Conservation (phyloP, 352 stramenopile species). For the Globisporangium paddicum region DNA sequence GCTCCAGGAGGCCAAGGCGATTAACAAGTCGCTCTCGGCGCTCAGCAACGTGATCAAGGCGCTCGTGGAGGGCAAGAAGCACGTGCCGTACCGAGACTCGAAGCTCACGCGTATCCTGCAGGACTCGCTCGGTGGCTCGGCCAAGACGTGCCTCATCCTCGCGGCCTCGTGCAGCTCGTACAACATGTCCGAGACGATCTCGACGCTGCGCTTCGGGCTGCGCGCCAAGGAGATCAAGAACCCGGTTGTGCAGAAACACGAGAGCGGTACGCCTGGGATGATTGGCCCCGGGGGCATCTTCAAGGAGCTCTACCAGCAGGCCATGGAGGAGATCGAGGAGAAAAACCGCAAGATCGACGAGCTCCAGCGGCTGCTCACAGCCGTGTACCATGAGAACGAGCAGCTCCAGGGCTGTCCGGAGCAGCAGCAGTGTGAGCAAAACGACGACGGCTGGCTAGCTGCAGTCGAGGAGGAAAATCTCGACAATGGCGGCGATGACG, state of each 20-base stretch:
- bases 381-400: constrained; percentile 28
- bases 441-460: constrained; percentile 7
- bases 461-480: neutral
- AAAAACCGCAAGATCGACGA: constrained; percentile 71
- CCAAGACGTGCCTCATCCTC: constrained; percentile 95
- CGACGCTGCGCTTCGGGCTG: constrained; percentile 64
- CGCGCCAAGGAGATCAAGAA: constrained; percentile 84
- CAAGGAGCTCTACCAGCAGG: constrained; percentile 66
- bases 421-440: constrained; percentile 13
- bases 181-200: constrained; percentile 80
- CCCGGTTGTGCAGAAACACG: constrained; percentile 41
- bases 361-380: constrained; percentile 40
- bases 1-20: constrained; percentile 80
- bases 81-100: constrained; percentile 75
- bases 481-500: neutral
- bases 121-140: constrained; percentile 88
- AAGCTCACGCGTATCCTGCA: constrained; percentile 84
- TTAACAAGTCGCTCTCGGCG: constrained; percentile 83
- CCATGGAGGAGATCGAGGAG: constrained; percentile 59
- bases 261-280: constrained; percentile 20
- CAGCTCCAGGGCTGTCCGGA: neutral
- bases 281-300: constrained; percentile 31
- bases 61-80: constrained; percentile 68
- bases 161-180: constrained; percentile 85
- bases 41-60: constrained; percentile 87